Base-by-base conservation (phyloP, 257 asterid genomes). In the Solanum ossicruentum region DNA sequence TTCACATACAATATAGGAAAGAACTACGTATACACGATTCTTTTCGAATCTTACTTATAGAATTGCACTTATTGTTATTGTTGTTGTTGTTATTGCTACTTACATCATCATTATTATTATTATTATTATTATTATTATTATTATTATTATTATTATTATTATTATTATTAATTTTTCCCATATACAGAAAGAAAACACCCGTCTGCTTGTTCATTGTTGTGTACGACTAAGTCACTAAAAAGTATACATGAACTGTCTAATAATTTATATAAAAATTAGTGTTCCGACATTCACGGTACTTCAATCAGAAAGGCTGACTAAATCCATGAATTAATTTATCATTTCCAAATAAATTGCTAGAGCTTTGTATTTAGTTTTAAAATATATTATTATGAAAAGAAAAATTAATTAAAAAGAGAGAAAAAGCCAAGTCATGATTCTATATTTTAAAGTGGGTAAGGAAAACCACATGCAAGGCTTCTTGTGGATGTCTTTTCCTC, bases 201-300 rank as follows among this genome's bases (percentile, higher is more conserved):
- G 15, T 28, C 18, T 52, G 65, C 5, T 52, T 77, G 10, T 77
- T 26, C 47, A 26, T 77, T 15, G 82, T 2, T 51, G 39, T 26
- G 82, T 83, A 32, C 73, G 83, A 81, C 77, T 67, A 83, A 70
- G 89, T 89, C 89, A 89, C 87, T 78, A 88, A 75, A 84, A 57
- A 20, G 17, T 80, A 86, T 63, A 69, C 43, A 72, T 85, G 41
- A 70, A 84, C 86, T 78, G 26, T 80, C 81, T 73, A 36, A 83
- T 17, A 41, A 20, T 70, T 41, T 70, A 36, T 36, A 28, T 49
- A 63, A 7, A 78, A 78, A 78, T 78, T 78, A 78, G 49, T 17
- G 28, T 78, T 89, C 93, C 93, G 92, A 63, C 85, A 83, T 88
- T 91, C 93, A 89, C 92, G 93, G 84, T 66, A 57, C 69, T 80